A percentile compares a stretch with the other conserved stretches of the same genome.
Conservation (phyloP, 352 stramenopile species). For the Phytophthora citrophthora region DNA sequence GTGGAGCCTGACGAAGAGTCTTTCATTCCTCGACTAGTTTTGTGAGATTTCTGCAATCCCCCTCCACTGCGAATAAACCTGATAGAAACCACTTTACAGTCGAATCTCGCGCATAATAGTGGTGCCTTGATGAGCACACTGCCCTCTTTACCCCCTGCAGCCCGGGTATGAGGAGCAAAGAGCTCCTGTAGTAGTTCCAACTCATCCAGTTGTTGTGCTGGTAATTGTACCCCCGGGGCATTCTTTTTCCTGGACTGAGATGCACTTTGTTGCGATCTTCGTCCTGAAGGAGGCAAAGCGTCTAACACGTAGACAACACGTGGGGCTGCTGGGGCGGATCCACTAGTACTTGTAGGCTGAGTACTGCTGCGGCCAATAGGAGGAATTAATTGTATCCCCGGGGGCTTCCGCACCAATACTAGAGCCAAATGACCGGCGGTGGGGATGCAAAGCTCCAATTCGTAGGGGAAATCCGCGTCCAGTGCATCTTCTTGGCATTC, state of each 20-base stretch:
- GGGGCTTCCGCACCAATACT: conserved; percentile 47
- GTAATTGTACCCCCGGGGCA: conserved; percentile 27
- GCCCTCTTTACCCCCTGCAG: conserved; percentile 61
- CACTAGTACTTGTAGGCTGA: neutral
- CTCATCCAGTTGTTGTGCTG: conserved; percentile 60
- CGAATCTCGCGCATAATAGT: conserved; percentile 75
- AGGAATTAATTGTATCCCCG: conserved; percentile 14
- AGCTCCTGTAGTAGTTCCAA: conserved; percentile 77
- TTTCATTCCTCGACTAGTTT: conserved; percentile 11
- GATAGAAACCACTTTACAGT: conserved; percentile 71
- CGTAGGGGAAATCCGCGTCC: conserved; percentile 37
- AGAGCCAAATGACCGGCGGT: conserved; percentile 65
- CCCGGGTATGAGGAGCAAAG: conserved; percentile 48
- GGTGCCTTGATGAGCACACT: conserved; percentile 70
- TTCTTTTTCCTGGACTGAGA: conserved; percentile 36
- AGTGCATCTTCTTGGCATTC: conserved; percentile 6
- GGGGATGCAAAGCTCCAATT: conserved; percentile 62
- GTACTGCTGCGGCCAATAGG: conserved; percentile 13
- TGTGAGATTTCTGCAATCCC: neutral
- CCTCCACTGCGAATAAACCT: conserved; percentile 53
- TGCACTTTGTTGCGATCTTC: conserved; percentile 7
- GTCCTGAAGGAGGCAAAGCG: conserved; percentile 56
- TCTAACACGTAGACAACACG: conserved; percentile 80
- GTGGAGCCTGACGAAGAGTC: conserved; percentile 16
- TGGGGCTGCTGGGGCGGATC: conserved; percentile 15